Base-by-base conservation (phyloP, 1,284 basidiomycete genomes). In the Tilletia indica region DNA sequence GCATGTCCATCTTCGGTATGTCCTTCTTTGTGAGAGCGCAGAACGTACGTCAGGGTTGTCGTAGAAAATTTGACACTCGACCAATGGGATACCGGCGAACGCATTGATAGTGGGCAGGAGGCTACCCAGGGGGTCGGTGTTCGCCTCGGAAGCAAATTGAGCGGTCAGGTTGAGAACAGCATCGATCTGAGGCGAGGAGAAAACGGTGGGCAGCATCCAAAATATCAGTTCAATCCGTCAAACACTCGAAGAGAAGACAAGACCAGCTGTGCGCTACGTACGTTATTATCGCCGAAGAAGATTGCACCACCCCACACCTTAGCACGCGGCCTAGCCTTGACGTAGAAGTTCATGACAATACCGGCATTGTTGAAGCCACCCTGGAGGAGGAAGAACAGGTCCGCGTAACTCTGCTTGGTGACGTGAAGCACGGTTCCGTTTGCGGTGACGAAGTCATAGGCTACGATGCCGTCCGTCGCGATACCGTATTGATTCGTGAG, bases 401-500 rank as follows among this genome's bases (percentile, higher is more conserved):
- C 70, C 48, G 54, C 34, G 48, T 71, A 54, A 12, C 21, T 58
- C 25, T 47, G 42, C 38, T 16, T 56, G 19, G 68, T 61, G 12
- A 58, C 48, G 16, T 54, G 39, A 9, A 68, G 48, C n/a, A 61
- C 45, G 11, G 36, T 9, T 12, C 42, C 63, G 5, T 42, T 47
- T 12, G 68, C 56, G 25, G 68, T 61, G 31, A 58, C 31, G 54
- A 69, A 69, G 68, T 54, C 47, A 39, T 64, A 69, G 4, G 56
- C 49, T 9, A 61, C 51, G 47, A 58, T 47, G 19, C 34, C 47
- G 36, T 49, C 61, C 34, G 39, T 42, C 3, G 45, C 21, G 34
- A 25, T 11, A 34, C 72, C 67, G 58, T 69, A 74, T 68, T 74
- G 69, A 54, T 73, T 70, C 19, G 72, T 73, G 4, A 67, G 45